phyloP scores from a whole-genome alignment of 148 eudicot species.

The Rhododendron mucronatum region DNA sequence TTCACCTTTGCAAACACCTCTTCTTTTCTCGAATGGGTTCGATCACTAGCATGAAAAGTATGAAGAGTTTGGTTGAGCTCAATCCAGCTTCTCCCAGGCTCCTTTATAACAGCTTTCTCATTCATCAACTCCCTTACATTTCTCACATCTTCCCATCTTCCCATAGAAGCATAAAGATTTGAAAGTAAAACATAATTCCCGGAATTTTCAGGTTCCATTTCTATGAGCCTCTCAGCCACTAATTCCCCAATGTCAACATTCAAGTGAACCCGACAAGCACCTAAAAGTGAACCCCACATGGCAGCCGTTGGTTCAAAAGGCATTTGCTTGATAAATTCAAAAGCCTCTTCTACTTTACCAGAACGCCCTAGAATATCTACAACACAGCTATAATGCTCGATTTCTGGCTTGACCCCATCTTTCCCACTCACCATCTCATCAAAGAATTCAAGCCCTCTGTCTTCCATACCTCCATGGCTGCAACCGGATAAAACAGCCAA shows the following conservation, averaged over 20 bases:
- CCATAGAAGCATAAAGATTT: conserved; percentile 67
- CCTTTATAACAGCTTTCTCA: conserved; percentile 55
- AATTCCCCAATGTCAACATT: conserved; percentile 56
- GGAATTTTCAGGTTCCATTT: conserved; percentile 79
- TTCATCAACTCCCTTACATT: conserved; percentile 57
- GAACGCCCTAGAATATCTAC: conserved; percentile 89
- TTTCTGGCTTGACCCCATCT: conserved; percentile 43
- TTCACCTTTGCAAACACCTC: conserved; percentile 55
- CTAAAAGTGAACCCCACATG: conserved; percentile 83
- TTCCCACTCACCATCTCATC: conserved; percentile 49
- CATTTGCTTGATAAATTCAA: conserved; percentile 55
- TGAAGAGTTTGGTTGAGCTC: conserved; percentile 64
- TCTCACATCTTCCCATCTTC: conserved; percentile 80
- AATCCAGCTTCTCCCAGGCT: conserved; percentile 89
- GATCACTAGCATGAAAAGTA: conserved; percentile 65
- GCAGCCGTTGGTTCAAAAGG: conserved; percentile 84
- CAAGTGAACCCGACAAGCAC: conserved; percentile 73
- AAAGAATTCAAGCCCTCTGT: conserved; percentile 54
- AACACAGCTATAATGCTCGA: conserved; percentile 85
- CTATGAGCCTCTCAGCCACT: conserved; percentile 56
- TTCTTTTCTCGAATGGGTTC: conserved; percentile 55
- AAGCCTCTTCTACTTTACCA: conserved; percentile 61
- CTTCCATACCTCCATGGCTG: conserved; percentile 81
- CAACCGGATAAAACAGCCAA: conserved; percentile 81
- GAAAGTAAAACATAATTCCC: conserved; percentile 76